These are phyloP conservation scores for Castanea sativa DNA, from an alignment of 306 rosid genomes.

Conservation along the genomic window DNA sequence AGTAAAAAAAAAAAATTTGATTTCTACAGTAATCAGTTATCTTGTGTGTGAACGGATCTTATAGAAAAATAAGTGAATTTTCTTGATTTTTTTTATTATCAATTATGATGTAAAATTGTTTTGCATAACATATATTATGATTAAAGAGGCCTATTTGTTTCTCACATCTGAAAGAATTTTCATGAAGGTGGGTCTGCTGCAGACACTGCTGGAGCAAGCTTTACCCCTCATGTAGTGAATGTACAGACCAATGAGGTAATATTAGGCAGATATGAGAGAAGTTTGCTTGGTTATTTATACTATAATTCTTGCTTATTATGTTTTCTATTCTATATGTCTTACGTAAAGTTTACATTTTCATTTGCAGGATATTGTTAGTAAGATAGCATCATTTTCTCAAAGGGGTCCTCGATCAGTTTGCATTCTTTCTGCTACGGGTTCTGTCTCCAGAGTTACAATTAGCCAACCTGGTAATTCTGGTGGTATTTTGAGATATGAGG, in stretches of 20 bases:
- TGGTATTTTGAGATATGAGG: constrained; percentile 41
- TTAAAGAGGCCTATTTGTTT: not conserved
- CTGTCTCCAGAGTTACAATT: constrained; percentile 31
- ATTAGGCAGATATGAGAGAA: not conserved
- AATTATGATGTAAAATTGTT: too few species aligned
- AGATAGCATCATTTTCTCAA: constrained; percentile 12
- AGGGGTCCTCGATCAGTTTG: constrained; percentile 24
- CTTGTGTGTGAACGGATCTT: too few species aligned
- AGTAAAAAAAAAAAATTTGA: too few species aligned
- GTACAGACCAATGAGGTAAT: constrained; percentile 50
- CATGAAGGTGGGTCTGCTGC: constrained; percentile 39
- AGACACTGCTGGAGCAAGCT: constrained; percentile 45
- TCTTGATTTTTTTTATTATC: too few species aligned
- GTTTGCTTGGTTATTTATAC: not conserved
- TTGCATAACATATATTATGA: too few species aligned
- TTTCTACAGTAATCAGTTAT: too few species aligned
- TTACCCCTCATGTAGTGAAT: constrained; percentile 40
- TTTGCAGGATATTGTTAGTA: constrained; percentile 42
- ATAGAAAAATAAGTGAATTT: too few species aligned
- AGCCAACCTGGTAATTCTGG: constrained; percentile 11
- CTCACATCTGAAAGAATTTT: constrained; percentile 3
- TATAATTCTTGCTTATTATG: not conserved
- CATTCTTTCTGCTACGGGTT: constrained; percentile 54
- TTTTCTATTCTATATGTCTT: not conserved
- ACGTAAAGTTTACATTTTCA: not conserved